Base-by-base conservation (phyloP, 345 rosid species). In the Dipteronia dyeriana region DNA sequence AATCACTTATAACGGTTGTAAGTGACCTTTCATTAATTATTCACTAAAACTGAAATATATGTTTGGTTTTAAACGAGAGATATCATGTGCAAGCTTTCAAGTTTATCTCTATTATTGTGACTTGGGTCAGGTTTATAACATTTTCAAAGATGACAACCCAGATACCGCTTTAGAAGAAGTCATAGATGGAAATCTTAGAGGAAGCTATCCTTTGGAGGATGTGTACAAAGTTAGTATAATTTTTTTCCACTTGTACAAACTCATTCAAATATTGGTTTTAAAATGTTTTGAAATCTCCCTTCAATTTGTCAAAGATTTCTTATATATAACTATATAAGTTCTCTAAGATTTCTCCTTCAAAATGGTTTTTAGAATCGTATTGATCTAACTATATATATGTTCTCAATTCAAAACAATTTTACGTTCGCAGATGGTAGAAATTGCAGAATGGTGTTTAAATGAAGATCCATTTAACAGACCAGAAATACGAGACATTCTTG, bases 401-500 rank as follows among this genome's bases (percentile, higher is more conserved):
- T 45, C 0, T 19, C 25, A 13, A n/a, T 12, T 2, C 1, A 23
- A 31, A 5, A 10, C 11, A 2, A n/a, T 29, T 45, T 23, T 0
- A 63, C 39, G 0, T 0, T 16, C 61, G 79, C 85, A 91, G 92
- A 85, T 89, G 92, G 90, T 87, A 34, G 89, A 88, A 62, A 67
- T 87, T 13, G 87, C 90, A 1, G 83, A 77, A 4, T 84, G 85
- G 87, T 89, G 94, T 78, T 74, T 91, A 79, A 86, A 82, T 59
- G 88, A 87, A 78, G 89, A 83, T 22, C 78, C 91, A 51, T 76
- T 66, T 1, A 72, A 38, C 66, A 83, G 95, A 71, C 95, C 92
- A 12, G 90, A 89, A 75, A 89, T 91, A 86, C 79, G 86, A 64
- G 91, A 89, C 56, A 29, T 86, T 7, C 87, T 87, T 19, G 80